A percentile compares a stretch with the other conserved stretches of the same genome.
Evolutionary conservation across 768 basidiomycete genomes (phyloP).

Genomic region (Phlebiopsis flavidoalba): DNA sequence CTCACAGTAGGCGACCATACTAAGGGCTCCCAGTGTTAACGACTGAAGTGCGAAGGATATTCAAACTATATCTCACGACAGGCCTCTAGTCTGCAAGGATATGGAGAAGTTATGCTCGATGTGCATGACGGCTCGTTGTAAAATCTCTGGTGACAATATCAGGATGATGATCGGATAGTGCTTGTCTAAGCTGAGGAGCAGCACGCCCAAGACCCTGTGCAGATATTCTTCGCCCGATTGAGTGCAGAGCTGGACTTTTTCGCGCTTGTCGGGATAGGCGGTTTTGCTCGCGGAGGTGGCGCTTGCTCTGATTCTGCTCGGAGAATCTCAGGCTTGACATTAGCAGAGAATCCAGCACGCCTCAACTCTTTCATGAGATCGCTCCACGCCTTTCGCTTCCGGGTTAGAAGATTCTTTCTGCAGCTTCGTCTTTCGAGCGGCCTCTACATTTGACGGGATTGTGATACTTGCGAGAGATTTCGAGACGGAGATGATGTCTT

Average conservation of each 20-base stretch:
- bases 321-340: slow-evolving; percentile 66
- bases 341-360: slow-evolving; percentile 66
- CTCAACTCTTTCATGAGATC: slow-evolving; percentile 89
- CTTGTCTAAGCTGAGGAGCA: slow-evolving; percentile 63
- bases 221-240: slow-evolving; percentile 64
- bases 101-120: slow-evolving; percentile 75
- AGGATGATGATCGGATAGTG: slow-evolving; percentile 64
- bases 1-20: slow-evolving; percentile 25
- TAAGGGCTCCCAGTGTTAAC: slow-evolving; percentile 14
- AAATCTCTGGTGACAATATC: slow-evolving; percentile 86
- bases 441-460: slow-evolving; percentile 36
- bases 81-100: slow-evolving; percentile 56
- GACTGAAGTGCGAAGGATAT: neutral
- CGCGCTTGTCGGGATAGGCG: slow-evolving; percentile 23
- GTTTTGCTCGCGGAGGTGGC: slow-evolving; percentile 69
- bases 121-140: slow-evolving; percentile 72
- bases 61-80: slow-evolving; percentile 45
- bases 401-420: slow-evolving; percentile 65
- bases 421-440: slow-evolving; percentile 54
- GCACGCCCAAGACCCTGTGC: slow-evolving; percentile 51
- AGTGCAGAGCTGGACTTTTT: slow-evolving; percentile 16
- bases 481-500: slow-evolving; percentile 52
- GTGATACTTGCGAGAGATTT: slow-evolving; percentile 45
- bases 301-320: slow-evolving; percentile 45
- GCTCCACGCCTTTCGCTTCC: slow-evolving; percentile 88